Evolutionary conservation across 768 basidiomycete genomes (phyloP).

Genomic region (Russula sp.): DNA sequence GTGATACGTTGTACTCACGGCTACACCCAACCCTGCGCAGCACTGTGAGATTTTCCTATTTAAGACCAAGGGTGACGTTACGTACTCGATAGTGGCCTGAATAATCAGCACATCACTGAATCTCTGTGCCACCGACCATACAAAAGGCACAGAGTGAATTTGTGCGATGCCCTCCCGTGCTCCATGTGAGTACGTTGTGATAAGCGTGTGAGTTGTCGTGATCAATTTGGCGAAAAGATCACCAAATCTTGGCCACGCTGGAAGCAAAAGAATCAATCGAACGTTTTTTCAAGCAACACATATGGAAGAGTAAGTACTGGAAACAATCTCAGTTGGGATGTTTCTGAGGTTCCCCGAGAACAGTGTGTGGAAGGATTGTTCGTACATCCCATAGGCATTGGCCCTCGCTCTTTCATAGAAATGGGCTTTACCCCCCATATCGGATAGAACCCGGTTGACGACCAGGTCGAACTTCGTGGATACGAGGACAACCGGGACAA

Average conservation of each 20-base stretch:
- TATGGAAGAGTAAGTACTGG: neutral
- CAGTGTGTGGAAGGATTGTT: neutral
- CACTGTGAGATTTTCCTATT: neutral
- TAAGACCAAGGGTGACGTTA: neutral
- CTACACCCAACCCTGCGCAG: neutral
- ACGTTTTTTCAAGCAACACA: too few species aligned
- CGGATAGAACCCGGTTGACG: neutral
- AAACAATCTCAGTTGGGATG: conserved; percentile 2
- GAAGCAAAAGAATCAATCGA: neutral
- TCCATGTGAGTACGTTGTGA: neutral
- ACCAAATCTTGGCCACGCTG: neutral
- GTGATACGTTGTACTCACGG: neutral
- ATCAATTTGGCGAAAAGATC: neutral
- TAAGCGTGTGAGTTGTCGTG: neutral
- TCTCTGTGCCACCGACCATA: neutral
- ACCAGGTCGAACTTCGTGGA: conserved; percentile 7
- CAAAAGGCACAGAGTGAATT: neutral
- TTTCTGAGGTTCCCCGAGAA: neutral
- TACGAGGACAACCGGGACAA: conserved; percentile 3
- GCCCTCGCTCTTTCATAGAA: neutral
- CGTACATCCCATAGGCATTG: neutral
- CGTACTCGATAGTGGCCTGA: conserved; percentile 5
- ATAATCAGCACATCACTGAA: neutral
- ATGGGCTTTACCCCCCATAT: neutral
- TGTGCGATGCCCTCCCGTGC: neutral